Evolutionary conservation across 106 monocot species (phyloP).

Genomic region (Alisma plantagoaquatica): DNA sequence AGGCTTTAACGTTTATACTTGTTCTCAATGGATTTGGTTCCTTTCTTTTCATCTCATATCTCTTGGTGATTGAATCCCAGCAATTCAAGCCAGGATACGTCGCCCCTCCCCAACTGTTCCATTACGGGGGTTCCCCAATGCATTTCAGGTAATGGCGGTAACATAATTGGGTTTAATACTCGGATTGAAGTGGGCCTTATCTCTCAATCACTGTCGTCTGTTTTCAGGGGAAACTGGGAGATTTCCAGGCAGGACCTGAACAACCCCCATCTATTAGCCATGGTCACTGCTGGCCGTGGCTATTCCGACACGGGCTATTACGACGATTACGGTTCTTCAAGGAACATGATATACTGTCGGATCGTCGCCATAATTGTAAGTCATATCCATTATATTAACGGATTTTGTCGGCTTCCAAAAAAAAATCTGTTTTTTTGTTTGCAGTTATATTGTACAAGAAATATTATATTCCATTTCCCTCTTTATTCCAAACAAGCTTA

Average conservation of each 20-base stretch:
- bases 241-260: slow-evolving; percentile 41
- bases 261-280: slow-evolving; percentile 49
- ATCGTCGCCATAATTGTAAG: slow-evolving; percentile 66
- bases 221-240: slow-evolving; percentile 70
- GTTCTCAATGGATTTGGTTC: neutral
- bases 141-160: slow-evolving; percentile 87
- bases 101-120: slow-evolving; percentile 60
- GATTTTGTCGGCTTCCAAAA: too few species aligned
- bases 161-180: too few species aligned
- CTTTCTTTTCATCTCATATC: neutral
- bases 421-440: neutral
- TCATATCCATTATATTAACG: too few species aligned
- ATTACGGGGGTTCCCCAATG: slow-evolving; percentile 66
- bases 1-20: neutral
- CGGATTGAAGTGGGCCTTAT: too few species aligned
- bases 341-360: slow-evolving; percentile 42
- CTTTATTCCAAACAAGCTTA: neutral
- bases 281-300: slow-evolving; percentile 36
- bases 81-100: slow-evolving; percentile 87
- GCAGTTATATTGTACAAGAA: neutral
- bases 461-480: too few species aligned
- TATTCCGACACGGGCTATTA: slow-evolving; percentile 25
- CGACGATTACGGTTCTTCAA: slow-evolving; percentile 38
- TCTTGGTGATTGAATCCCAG: slow-evolving; percentile 17
- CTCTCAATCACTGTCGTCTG: neutral